Base-by-base conservation (phyloP, 2,329 filamentous ascomycete genomes). In the Westerdykella sp. region DNA sequence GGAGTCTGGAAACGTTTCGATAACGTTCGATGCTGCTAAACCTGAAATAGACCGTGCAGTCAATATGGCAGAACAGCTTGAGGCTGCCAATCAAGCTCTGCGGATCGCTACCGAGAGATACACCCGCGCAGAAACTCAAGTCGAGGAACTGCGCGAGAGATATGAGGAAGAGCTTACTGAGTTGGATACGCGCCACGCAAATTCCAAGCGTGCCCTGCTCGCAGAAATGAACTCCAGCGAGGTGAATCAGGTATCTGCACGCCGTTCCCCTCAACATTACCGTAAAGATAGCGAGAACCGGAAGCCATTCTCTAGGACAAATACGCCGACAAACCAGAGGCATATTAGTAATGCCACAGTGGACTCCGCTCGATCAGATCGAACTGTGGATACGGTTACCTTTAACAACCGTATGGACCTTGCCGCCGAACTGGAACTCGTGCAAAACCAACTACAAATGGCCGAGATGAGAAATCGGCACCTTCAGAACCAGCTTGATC, bases 381-480 rank as follows among this genome's bases (percentile, higher is more conserved):
- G 82, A 44, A 95, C 88, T 1, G 80, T 84, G 18, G 91, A 96
- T 63, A 85, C 88, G 13, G 73, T 89, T 34, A 84, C 83, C 53
- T 87, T 87, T 69, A 91, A 93, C 69, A 88, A 85, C 59, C 83
- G 85, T 32, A 91, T 94, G 83, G 91, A 97, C 62, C 73, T 95
- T 46, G 93, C 90, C 59, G 80, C 87, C 3, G 90, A 97, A 58
- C 75, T 96, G 11, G 91, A 97, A 63, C 83, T 95, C 66, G 76
- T 95, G 21, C 91, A 96, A 63, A 96, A 94, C 63, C 88, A 95
- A 63, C 78, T 97, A 40, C 91, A 97, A 61, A 80, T 97, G 64
- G 83, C 85, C 4, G 85, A 96, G 66, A 95, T 97, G 87, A 87
- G 94, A 56, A 96, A 95, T 67, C 83, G 86, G 28, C 90, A 97